Percentiles rank a stretch among this genome's conserved stretches.
Conservation (phyloP, 2,329 filamentous ascomycete genomes). For the Colletotrichum falcatum region DNA sequence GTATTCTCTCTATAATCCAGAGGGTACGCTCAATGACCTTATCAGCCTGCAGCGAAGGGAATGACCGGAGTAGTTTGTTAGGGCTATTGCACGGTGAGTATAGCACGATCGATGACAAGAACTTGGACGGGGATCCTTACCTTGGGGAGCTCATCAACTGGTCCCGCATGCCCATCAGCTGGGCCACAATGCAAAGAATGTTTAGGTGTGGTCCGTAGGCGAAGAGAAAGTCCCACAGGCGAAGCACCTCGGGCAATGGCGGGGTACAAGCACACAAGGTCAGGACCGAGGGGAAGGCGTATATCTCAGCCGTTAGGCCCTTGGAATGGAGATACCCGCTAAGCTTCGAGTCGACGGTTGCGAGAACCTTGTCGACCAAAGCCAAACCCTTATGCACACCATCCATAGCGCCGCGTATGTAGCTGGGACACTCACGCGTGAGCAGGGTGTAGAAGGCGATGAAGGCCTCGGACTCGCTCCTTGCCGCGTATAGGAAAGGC, state of each 20-base stretch:
- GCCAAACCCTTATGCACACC: slow-evolving; percentile 93
- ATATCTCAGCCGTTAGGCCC: slow-evolving; percentile 91
- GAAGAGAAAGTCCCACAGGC: slow-evolving; percentile 97
- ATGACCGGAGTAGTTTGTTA: slow-evolving; percentile 89
- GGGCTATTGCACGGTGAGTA: slow-evolving; percentile 68
- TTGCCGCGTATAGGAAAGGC: slow-evolving; percentile 93
- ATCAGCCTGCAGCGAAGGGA: slow-evolving; percentile 85
- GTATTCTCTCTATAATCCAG: slow-evolving; percentile 88
- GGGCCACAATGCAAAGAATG: slow-evolving; percentile 95
- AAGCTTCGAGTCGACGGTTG: slow-evolving; percentile 90
- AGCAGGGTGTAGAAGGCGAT: slow-evolving; percentile 90
- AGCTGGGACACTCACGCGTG: slow-evolving; percentile 89
- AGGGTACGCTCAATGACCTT: slow-evolving; percentile 88
- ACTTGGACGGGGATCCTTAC: slow-evolving; percentile 60
- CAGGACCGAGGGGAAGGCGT: slow-evolving; percentile 94
- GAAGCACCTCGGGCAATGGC: slow-evolving; percentile 90
- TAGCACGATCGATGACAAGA: not conserved
- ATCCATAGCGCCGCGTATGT: slow-evolving; percentile 96
- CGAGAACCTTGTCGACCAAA: slow-evolving; percentile 90
- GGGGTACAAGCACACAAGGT: slow-evolving; percentile 97
- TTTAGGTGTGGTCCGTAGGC: slow-evolving; percentile 96
- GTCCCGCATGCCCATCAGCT: slow-evolving; percentile 88
- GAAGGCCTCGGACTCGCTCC: slow-evolving; percentile 95
- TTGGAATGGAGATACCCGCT: slow-evolving; percentile 87
- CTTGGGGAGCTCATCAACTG: slow-evolving; percentile 86